A percentile compares a stretch with the other conserved stretches of the same genome.
These are phyloP conservation scores for Sporothrix schenckii DNA, from an alignment of 2,329 filamentous ascomycete genomes.

Conservation along the genomic window DNA sequence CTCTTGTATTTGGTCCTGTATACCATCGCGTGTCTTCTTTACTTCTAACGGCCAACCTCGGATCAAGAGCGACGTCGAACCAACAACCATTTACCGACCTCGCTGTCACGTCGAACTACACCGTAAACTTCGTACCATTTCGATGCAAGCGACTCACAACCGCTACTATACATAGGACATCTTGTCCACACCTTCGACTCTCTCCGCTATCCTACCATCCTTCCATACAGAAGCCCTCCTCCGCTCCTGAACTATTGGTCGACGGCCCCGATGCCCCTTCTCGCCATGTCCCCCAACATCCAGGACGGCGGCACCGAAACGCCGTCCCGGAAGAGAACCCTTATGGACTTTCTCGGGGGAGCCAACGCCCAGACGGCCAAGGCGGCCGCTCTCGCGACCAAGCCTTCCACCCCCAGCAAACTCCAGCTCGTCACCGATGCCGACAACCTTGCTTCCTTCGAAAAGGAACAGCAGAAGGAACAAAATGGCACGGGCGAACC, in stretches of 20 bases:
- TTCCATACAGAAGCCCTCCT: neutral
- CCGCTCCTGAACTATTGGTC: neutral
- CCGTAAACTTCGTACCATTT: neutral
- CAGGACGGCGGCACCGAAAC: slow-evolving; percentile 48
- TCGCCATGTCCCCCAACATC: slow-evolving; percentile 53
- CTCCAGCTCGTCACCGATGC: slow-evolving; percentile 31
- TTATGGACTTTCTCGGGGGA: slow-evolving; percentile 49
- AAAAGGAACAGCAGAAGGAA: slow-evolving; percentile 22
- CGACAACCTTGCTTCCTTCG: slow-evolving; percentile 34
- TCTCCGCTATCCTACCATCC: neutral
- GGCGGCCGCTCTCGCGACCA: slow-evolving; percentile 4
- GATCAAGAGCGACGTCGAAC: neutral
- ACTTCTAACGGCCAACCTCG: neutral
- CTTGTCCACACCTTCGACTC: neutral
- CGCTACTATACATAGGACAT: neutral
- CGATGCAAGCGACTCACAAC: neutral
- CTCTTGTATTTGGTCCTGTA: neutral
- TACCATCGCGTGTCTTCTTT: neutral
- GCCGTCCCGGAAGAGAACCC: slow-evolving; percentile 51
- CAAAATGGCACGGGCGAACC: neutral
- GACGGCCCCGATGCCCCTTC: slow-evolving; percentile 51
- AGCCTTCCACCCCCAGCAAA: slow-evolving; percentile 33
- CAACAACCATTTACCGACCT: neutral
- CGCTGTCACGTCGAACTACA: neutral
- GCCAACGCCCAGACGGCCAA: slow-evolving; percentile 22